Base-by-base conservation (phyloP, 257 asterid genomes). In the Nicotiana tabacum region DNA sequence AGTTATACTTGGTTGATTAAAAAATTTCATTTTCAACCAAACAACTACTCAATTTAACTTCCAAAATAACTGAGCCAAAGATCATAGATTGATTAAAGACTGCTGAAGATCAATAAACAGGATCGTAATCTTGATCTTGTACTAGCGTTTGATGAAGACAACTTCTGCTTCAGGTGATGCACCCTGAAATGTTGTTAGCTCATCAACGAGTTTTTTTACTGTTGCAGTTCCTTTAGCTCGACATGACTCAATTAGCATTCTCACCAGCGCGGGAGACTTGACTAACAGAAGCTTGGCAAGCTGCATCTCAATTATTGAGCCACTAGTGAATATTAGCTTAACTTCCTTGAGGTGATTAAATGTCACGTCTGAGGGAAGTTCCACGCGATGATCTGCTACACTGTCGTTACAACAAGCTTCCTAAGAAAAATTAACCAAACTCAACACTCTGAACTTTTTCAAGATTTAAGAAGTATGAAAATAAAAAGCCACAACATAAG, bases 261-360 rank as follows among this genome's bases (percentile, higher is more conserved):
- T 43, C 51, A 43, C 51, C 3, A 43, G 51, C 51, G 2, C 12
- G 51, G 51, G 12, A 53, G 78, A 72, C 9, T 72, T 72, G 12
- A 35, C 78, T 46, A 72, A 24, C 37, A 70, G 60, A 72, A 72
- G 78, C 27, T 72, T 72, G 60, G 78, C 78, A 46, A 72, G 37
- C 37, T 72, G 78, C 78, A 72, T 72, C 78, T 72, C 78, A 55
- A 72, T 72, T 21, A 72, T 72, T 72, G 78, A 72, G 37, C 78
- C 78, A 72, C 78, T 72, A 43, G 78, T 56, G 12, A 70, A 18
- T n/a, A 56, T 70, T 70, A 70, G 60, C 60, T 30, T 72, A 72
- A 72, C 60, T 46, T 72, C 78, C 21, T 18, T 72, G 27, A 72
- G 78, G 60, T 72, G 60, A 46, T 72, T 46, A 43, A 46, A 43